These are phyloP conservation scores for Euphrasia confusa DNA, from an alignment of 257 asterid species.

Conservation along the genomic window DNA sequence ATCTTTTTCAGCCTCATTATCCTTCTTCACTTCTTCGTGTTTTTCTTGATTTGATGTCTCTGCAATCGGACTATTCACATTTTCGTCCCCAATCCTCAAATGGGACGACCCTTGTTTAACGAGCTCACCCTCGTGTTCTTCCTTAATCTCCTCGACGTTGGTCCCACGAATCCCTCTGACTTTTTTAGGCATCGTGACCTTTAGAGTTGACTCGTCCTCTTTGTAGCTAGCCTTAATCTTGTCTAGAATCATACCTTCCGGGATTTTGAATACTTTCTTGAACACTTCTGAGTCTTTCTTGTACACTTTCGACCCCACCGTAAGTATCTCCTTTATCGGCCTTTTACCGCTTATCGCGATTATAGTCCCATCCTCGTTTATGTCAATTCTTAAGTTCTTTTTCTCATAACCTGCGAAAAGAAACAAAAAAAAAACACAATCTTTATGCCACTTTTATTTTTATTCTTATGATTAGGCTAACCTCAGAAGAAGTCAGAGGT, in stretches of 20 bases:
- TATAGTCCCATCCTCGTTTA: slow-evolving; percentile 60
- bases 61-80: neutral
- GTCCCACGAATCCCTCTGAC: slow-evolving; percentile 54
- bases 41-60: slow-evolving; percentile 21
- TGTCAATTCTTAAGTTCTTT: slow-evolving; percentile 61
- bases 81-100: slow-evolving; percentile 37
- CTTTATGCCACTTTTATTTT: neutral
- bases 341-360: slow-evolving; percentile 57
- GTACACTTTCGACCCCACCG: slow-evolving; percentile 52
- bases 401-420: slow-evolving; percentile 49
- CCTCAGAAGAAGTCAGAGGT: neutral
- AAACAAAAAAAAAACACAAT: neutral
- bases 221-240: slow-evolving; percentile 53
- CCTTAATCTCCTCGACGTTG: slow-evolving; percentile 54
- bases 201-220: slow-evolving; percentile 51
- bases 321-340: slow-evolving; percentile 49
- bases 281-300: slow-evolving; percentile 53
- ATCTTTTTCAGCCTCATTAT: slow-evolving; percentile 9
- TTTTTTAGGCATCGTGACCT: slow-evolving; percentile 63
- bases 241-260: slow-evolving; percentile 65
- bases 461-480: neutral
- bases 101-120: slow-evolving; percentile 32
- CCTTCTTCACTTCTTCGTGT: slow-evolving; percentile 30
- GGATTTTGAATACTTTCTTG: slow-evolving; percentile 71
- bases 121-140: slow-evolving; percentile 32